phyloP scores from a whole-genome alignment of 495 filamentous ascomycete genomes.

The Podospora tetraspora region DNA sequence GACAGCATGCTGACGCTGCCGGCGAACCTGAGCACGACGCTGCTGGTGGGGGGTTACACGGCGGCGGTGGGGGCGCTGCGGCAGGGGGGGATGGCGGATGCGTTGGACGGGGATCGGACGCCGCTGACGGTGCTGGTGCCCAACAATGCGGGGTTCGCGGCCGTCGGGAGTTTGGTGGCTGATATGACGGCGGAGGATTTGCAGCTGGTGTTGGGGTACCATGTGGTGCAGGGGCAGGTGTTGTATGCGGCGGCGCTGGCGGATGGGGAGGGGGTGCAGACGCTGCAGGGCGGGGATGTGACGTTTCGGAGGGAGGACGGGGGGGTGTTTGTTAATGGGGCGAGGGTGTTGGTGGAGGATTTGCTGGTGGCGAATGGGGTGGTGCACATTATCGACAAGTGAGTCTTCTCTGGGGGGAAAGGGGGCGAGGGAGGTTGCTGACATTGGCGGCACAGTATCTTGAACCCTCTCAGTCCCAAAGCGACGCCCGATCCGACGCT shows the following conservation, averaged over 20 bases:
- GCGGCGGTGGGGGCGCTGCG: conserved; percentile 53
- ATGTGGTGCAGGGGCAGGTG: conserved; percentile 51
- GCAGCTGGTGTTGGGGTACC: conserved; percentile 50
- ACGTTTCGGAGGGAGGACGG: conserved; percentile 38
- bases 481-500: conserved; percentile 43
- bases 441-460: conserved; percentile 39
- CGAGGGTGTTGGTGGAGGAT: conserved; percentile 42
- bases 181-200: conserved; percentile 46
- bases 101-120: conserved; percentile 31
- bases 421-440: too few species aligned
- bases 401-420: background rate
- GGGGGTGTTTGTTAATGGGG: conserved; percentile 48
- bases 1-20: conserved; percentile 56
- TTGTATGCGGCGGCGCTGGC: conserved; percentile 45
- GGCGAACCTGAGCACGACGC: conserved; percentile 42
- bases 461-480: conserved; percentile 53
- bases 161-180: conserved; percentile 45
- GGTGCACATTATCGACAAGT: conserved; percentile 49
- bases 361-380: conserved; percentile 51
- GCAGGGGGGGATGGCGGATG: conserved; percentile 36
- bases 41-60: conserved; percentile 49
- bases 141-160: conserved; percentile 55
- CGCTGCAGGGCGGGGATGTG: conserved; percentile 29
- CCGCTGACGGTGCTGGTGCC: conserved; percentile 62
- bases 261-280: conserved; percentile 18